A percentile compares a stretch with the other conserved stretches of the same genome.
phyloP scores from a whole-genome alignment of 2,329 filamentous ascomycete species.

The Penicillium rolfsii region DNA sequence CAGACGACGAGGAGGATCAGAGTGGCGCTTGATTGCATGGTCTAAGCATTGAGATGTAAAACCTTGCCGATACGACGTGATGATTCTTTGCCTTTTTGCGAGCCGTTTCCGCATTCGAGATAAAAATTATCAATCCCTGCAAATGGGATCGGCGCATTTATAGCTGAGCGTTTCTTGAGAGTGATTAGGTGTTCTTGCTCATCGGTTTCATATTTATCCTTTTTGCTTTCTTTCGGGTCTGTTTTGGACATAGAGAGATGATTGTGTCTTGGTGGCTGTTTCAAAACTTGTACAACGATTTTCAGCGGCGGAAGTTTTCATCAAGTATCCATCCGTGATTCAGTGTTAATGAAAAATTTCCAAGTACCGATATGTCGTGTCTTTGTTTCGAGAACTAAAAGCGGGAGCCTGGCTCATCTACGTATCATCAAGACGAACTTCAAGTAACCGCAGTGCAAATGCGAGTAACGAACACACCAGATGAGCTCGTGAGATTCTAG shows the following conservation, averaged over 20 bases:
- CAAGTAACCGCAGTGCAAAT: too few relatives aligned
- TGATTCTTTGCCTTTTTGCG: constrained; percentile 20
- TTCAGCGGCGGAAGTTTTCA: neutral
- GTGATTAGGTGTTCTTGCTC: neutral
- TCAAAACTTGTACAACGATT: constrained; percentile 3
- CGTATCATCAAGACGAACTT: too few relatives aligned
- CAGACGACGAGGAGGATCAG: constrained; percentile 53
- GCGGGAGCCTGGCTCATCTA: too few relatives aligned
- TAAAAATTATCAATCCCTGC: constrained; percentile 9
- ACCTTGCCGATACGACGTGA: constrained; percentile 20
- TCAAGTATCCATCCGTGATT: neutral
- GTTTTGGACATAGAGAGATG: constrained; percentile 3
- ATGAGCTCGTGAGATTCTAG: neutral
- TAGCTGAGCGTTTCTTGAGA: constrained; percentile 8
- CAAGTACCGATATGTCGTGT: neutral
- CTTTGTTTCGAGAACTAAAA: neutral
- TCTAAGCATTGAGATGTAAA: neutral
- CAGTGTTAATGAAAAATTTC: neutral
- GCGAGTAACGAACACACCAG: neutral
- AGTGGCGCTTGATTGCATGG: constrained; percentile 14
- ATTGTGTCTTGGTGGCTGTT: constrained; percentile 6
- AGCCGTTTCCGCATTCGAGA: constrained; percentile 21
- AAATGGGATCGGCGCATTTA: constrained; percentile 13
- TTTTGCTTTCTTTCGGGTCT: neutral
- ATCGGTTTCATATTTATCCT: neutral